phyloP scores from a whole-genome alignment of 306 rosid genomes.

The Aeschynomene evenia region DNA sequence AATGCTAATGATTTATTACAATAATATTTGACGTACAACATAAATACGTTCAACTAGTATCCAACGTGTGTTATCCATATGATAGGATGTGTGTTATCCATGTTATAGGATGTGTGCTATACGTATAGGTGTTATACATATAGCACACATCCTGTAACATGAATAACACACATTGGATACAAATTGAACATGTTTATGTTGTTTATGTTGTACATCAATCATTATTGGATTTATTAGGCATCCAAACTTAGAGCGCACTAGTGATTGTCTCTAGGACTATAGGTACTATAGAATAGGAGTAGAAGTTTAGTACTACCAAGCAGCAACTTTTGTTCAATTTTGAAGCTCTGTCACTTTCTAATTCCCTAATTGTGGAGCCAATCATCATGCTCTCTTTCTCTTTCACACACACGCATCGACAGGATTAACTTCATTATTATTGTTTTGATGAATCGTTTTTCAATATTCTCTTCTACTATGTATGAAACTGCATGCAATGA shows the following conservation, averaged over 20 bases:
- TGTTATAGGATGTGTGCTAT: no score
- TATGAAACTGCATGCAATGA: not conserved
- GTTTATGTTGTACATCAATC: no score
- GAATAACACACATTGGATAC: no score
- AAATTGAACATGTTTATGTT: no score
- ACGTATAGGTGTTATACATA: no score
- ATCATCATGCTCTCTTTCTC: not conserved
- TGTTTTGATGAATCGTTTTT: not conserved
- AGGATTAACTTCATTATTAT: not conserved
- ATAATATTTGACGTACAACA: no score
- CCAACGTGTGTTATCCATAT: no score
- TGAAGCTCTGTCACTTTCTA: not conserved
- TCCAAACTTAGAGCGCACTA: not conserved
- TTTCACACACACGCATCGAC: not conserved
- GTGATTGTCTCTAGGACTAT: constrained; percentile 1
- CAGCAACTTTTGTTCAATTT: not conserved
- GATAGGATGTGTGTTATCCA: no score
- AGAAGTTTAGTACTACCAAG: not conserved
- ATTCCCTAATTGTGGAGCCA: not conserved
- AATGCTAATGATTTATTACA: not conserved
- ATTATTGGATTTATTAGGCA: not conserved
- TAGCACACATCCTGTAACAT: no score
- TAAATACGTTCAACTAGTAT: no score
- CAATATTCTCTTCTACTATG: not conserved
- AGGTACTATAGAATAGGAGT: not conserved